Evolutionary conservation across 2,329 filamentous ascomycete genomes (phyloP), one percentile per base, ranked within the genome.

Genomic region (Blumeria hordei): DNA sequence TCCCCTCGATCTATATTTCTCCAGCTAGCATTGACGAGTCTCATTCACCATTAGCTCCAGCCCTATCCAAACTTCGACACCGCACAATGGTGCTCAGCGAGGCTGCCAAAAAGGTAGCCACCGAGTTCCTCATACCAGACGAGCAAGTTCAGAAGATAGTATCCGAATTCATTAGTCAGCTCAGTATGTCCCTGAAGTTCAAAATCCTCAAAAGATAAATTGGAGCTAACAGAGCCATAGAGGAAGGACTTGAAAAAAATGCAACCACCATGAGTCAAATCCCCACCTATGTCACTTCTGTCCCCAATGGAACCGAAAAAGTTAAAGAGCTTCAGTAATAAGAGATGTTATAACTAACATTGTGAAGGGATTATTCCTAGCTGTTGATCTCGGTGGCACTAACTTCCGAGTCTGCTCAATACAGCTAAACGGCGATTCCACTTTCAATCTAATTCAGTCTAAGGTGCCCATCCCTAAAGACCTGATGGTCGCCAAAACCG

Each of bases 351-450:
- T 12, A 41, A 55, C 54, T 59, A 54, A 62, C 57, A 39, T 9
- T 47, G 16, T 28, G 28, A 53, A 62, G 87, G 92, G 92, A 51
- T 74, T 95, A 41, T 98, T 95, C 70, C 80, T 98, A 65, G 90
- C 92, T 41, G 88, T 98, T 60, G 92, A 98, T 65, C 77, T 98
- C n/a, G 92, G 92, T 59, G 92, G 92, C 63, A 98, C 92, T 60
- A 98, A 98, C 72, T 94, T 96, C 70, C 84, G 92, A 62, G 92
- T 98, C 64, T 98, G 92, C 72, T 95, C 90, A 45, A 84, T 98
- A 64, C 78, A 85, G 62, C 75, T 98, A 58, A 88, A 94, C 66
- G 92, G 92, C 64, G 87, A 96, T 71, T 88, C 83, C 63, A 95
- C 88, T 56, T 96, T 95, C 73, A 86, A 85, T 68, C 78, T 96